Conservation (phyloP, 2,329 filamentous ascomycete species). For the Pseudocercospora eumusae region DNA sequence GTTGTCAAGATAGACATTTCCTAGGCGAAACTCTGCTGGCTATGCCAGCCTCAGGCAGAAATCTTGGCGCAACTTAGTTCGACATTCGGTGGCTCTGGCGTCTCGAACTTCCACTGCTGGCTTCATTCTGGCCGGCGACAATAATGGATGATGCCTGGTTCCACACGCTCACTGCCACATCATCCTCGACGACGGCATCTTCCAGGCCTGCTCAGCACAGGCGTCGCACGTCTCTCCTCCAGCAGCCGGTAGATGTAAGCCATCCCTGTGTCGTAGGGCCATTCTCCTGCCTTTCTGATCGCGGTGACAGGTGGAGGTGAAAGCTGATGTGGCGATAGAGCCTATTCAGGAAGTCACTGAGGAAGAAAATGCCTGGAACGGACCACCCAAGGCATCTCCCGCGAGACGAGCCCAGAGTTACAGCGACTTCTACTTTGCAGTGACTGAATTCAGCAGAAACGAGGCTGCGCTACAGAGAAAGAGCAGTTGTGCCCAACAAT, state of each 20-base stretch:
- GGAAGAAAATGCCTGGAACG: conserved; percentile 51
- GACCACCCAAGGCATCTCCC: conserved; percentile 67
- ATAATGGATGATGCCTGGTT: conserved; percentile 76
- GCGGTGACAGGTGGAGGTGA: conserved; percentile 56
- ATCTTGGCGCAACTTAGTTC: background rate
- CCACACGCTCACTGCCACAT: conserved; percentile 61
- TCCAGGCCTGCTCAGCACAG: conserved; percentile 58
- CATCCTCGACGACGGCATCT: conserved; percentile 62
- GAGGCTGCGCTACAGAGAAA: conserved; percentile 49
- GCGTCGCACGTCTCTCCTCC: conserved; percentile 68
- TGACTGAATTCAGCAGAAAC: conserved; percentile 58
- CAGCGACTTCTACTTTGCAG: conserved; percentile 71
- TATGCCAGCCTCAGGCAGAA: background rate
- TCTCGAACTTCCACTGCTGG: background rate
- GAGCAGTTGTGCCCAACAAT: conserved; percentile 34
- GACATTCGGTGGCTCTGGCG: background rate
- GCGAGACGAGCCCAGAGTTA: conserved; percentile 72
- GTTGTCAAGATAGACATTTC: background rate
- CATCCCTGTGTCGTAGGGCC: conserved; percentile 32
- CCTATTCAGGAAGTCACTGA: conserved; percentile 59
- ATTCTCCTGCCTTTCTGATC: conserved; percentile 45
- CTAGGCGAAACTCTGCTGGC: background rate
- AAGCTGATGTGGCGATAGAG: conserved; percentile 56
- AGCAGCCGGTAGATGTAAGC: conserved; percentile 50
- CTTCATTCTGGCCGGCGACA: conserved; percentile 9